Percentiles rank a stretch among this genome's conserved stretches.
Evolutionary conservation across 345 rosid species (phyloP).

Genomic region (Populus alba): DNA sequence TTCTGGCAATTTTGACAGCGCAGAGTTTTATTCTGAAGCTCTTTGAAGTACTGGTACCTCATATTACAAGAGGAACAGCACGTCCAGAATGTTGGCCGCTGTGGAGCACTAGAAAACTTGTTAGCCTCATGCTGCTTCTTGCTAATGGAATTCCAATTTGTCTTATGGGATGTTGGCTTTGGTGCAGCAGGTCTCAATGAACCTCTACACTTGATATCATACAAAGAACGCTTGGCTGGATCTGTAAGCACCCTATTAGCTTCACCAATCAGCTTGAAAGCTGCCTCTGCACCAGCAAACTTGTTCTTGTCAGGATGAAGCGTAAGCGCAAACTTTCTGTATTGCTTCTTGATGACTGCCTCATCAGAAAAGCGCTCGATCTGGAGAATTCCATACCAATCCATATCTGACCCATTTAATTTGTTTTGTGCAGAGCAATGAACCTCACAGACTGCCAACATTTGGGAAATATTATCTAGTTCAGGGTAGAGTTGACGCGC

Average conservation of each 20-base stretch:
- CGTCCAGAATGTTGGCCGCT: conserved; percentile 58
- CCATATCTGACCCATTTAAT: conserved; percentile 50
- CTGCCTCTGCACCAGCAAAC: conserved; percentile 83
- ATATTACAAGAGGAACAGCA: conserved; percentile 51
- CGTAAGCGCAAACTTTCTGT: conserved; percentile 68
- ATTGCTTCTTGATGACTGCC: conserved; percentile 68
- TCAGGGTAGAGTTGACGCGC: conserved; percentile 64
- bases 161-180: conserved; percentile 28
- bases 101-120: conserved; percentile 10
- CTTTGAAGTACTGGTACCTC: conserved; percentile 40
- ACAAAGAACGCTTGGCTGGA: conserved; percentile 41
- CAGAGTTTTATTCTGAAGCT: conserved; percentile 37
- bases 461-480: conserved; percentile 58
- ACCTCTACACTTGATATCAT: conserved; percentile 51
- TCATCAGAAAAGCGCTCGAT: conserved; percentile 51
- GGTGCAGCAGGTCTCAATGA: conserved; percentile 20
- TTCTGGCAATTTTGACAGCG: conserved; percentile 51
- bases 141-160: conserved; percentile 26
- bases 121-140: conserved; percentile 28
- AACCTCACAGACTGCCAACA: conserved; percentile 73
- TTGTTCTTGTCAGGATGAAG: conserved; percentile 96
- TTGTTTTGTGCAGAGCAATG: conserved; percentile 58
- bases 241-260: conserved; percentile 64
- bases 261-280: conserved; percentile 85
- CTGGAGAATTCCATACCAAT: conserved; percentile 90